Base-by-base conservation (phyloP, 495 filamentous ascomycete species). In the Penicillium canariense region DNA sequence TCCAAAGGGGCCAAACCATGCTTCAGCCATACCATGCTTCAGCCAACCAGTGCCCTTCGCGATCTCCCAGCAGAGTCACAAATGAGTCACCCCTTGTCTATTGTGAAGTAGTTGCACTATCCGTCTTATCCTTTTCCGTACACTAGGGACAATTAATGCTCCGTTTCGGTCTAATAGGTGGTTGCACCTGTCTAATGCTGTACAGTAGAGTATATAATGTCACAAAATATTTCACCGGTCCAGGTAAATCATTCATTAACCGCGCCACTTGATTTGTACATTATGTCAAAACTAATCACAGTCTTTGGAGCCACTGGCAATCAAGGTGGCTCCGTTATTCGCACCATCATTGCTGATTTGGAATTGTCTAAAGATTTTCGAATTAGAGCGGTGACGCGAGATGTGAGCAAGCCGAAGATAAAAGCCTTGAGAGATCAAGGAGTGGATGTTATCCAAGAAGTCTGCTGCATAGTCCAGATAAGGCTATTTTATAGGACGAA, bases 271-370 rank as follows among this genome's bases (percentile, higher is more conserved):
- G 15, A 1, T 18, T 7, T 38, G n/a, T 17, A 38, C 15, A 34
- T 9, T 15, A 48, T 48, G 45, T 48, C 45, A 2, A 48, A 48
- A 10, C 22, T 48, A 14, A 48, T 48, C 22, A 48, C 45, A 5
- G 17, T 48, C 25, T 48, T 48, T 15, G 45, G 30, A 14, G 28
- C 45, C 2, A 48, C 45, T 12, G 28, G 45, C 3, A 48, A 22
- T 17, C 45, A 48, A 22, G 28, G 45, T 34, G 45, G 45, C 28
- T 48, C 45, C 14, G 45, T 48, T 7, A 34, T 48, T 17, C 28
- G 45, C 26, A 48, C 45, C 8, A 48, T 48, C 22, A 4, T 48
- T 5, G 28, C 8, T 5, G 45, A 48, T 6, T 27, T 20, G 28
- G 28, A 38, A 17, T 17, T 38, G 18, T 38, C 34, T 12, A 38